These are phyloP conservation scores for Nothophytophthora sp. DNA, from an alignment of 352 stramenopile species.

Conservation along the genomic window DNA sequence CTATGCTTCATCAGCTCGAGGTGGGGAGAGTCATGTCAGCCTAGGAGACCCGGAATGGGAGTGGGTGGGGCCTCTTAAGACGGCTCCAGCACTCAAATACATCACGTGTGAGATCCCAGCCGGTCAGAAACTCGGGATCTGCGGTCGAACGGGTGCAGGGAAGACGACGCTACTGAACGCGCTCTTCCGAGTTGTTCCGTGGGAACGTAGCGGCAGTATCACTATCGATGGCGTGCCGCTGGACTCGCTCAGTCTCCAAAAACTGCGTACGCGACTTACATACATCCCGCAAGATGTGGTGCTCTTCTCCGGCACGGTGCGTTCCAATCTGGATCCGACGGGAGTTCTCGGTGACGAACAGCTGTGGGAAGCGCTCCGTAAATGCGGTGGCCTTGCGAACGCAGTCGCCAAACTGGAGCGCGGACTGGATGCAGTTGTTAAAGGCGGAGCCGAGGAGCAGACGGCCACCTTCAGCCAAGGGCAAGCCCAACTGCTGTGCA, in stretches of 20 bases:
- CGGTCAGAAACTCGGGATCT: constrained; percentile 80
- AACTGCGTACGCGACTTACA: constrained; percentile 69
- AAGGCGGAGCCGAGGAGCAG: constrained; percentile 36
- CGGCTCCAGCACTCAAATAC: constrained; percentile 37
- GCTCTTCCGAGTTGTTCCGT: constrained; percentile 74
- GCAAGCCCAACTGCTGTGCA: constrained; percentile 75
- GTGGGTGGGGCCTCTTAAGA: constrained; percentile 15
- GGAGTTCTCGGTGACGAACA: constrained; percentile 37
- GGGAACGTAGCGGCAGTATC: constrained; percentile 50
- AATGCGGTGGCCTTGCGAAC: constrained; percentile 47
- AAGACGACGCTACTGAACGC: constrained; percentile 88
- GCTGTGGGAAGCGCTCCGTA: constrained; percentile 58
- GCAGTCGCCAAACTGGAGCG: constrained; percentile 40
- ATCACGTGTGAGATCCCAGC: constrained; percentile 49
- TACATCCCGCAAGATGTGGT: constrained; percentile 87
- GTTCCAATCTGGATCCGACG: constrained; percentile 84
- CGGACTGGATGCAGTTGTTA: constrained; percentile 55
- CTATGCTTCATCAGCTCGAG: constrained; percentile 8
- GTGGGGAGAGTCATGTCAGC: constrained; percentile 3
- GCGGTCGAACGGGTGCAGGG: constrained; percentile 88
- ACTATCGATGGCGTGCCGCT: constrained; percentile 78
- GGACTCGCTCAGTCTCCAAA: constrained; percentile 50
- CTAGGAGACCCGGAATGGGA: constrained; percentile 21
- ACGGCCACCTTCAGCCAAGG: constrained; percentile 65
- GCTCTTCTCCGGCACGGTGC: constrained; percentile 81